phyloP scores from a whole-genome alignment of 169 alveolate genomes.

The Cryptosporidium xiaoi region DNA sequence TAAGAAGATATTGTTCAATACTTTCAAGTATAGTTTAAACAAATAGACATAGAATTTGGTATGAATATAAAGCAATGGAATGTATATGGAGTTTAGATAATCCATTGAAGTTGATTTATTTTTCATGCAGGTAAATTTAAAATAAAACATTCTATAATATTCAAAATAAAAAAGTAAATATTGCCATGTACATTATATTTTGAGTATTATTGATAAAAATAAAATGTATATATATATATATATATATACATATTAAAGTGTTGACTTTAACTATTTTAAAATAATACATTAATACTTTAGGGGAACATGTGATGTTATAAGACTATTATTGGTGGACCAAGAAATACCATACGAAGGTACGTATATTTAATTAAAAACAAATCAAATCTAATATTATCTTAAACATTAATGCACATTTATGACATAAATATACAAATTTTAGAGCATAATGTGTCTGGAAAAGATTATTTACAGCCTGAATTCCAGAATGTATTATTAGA shows the following conservation, averaged over 20 bases:
- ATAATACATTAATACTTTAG: conserved; percentile 12
- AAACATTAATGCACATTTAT: not conserved
- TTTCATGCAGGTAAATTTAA: conserved; percentile 65
- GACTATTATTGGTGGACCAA: conserved; percentile 37
- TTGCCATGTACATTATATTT: not conserved
- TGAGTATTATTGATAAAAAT: not conserved
- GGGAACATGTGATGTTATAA: conserved; percentile 69
- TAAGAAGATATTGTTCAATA: too few species aligned
- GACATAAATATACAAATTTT: not conserved
- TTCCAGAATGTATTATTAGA: conserved; percentile 49
- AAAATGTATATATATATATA: not conserved
- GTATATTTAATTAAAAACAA: not conserved
- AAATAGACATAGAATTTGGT: not conserved
- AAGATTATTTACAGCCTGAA: conserved; percentile 59
- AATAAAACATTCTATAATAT: too few species aligned
- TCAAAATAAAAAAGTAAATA: too few species aligned
- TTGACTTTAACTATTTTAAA: too few species aligned
- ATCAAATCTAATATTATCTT: not conserved
- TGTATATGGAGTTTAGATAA: conserved; percentile 16
- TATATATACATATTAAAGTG: not conserved
- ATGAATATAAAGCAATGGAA: conserved; percentile 8
- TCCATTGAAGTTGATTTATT: conserved; percentile 49
- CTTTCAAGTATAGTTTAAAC: too few species aligned
- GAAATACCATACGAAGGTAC: conserved; percentile 68
- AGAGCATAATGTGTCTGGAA: conserved; percentile 62